Conservation (phyloP, 768 basidiomycete species). For the Agaricus blazei region DNA sequence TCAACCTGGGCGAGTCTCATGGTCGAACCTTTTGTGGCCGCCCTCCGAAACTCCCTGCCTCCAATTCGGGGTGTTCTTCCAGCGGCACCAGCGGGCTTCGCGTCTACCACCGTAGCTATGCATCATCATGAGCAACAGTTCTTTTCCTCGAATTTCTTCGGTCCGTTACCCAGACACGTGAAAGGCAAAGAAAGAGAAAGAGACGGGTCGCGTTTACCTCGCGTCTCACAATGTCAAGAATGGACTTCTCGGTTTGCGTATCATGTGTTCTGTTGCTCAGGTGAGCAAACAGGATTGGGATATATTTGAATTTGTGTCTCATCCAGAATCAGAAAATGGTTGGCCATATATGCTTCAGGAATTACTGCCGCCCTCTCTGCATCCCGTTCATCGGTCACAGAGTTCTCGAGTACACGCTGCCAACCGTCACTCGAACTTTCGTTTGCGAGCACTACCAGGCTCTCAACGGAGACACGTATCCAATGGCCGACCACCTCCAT, state of each 20-base stretch:
- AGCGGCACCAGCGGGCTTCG: conserved; percentile 5
- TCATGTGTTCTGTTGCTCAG: conserved; percentile 45
- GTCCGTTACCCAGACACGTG: conserved; percentile 42
- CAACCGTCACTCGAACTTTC: conserved; percentile 9
- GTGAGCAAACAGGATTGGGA: conserved; percentile 24
- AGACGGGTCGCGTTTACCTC: conserved; percentile 22
- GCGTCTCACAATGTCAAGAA: conserved; percentile 34
- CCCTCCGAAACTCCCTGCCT: conserved; percentile 45
- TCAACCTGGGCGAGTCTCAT: conserved; percentile 31
- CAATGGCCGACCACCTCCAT: conserved; percentile 11
- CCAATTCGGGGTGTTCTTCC: conserved; percentile 25
- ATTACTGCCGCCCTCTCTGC: background rate
- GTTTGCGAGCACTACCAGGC: conserved; percentile 9
- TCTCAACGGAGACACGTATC: conserved; percentile 23
- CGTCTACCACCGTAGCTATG: conserved; percentile 4
- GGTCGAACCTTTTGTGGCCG: conserved; percentile 59
- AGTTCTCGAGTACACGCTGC: background rate
- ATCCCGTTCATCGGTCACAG: background rate
- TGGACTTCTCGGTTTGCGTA: conserved; percentile 40
- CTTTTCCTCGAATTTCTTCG: conserved; percentile 41
- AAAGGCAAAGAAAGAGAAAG: conserved; percentile 48
- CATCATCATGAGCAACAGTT: conserved; percentile 17
- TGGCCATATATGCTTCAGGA: conserved; percentile 6
- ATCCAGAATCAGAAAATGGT: conserved; percentile 15
- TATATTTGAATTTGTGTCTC: conserved; percentile 4